phyloP scores from a whole-genome alignment of 176 grass and related monocot species.

The Triticum dicoccoides region DNA sequence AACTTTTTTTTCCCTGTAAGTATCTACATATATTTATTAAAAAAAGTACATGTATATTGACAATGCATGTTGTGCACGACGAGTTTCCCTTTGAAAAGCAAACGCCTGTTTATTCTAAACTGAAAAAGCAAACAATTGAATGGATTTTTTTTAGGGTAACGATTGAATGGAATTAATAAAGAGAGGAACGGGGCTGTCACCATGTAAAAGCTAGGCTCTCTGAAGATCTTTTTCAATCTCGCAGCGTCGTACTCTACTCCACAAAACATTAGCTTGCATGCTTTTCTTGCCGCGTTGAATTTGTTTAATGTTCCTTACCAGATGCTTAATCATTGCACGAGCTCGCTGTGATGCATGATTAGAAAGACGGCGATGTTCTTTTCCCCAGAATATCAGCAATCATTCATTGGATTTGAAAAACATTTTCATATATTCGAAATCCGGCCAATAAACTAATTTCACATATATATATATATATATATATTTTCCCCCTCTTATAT shows the following conservation, averaged over 20 bases:
- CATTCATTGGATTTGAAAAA: not conserved
- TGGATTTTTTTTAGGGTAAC: no score
- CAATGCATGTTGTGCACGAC: no score
- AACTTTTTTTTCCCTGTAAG: no score
- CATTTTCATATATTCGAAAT: not conserved
- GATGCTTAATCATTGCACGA: constrained; percentile 36
- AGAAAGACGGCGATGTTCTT: not conserved
- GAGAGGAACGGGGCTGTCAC: not conserved
- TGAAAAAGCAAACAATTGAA: no score
- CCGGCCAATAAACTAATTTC: not conserved
- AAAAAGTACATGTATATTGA: no score
- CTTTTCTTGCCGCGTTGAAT: constrained; percentile 20
- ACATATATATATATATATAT: not conserved
- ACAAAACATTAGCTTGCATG: not conserved
- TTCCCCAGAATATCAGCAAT: not conserved
- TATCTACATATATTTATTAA: no score
- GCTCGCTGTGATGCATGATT: constrained; percentile 9
- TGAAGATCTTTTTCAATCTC: not conserved
- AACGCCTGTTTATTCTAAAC: not conserved
- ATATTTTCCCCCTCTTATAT: constrained; percentile 19
- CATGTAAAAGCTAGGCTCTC: not conserved
- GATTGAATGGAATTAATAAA: not conserved
- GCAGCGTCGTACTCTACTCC: not conserved
- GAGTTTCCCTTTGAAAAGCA: not conserved
- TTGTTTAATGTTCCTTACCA: constrained; percentile 15